Conservation (phyloP, 2,329 filamentous ascomycete genomes). For the Alternaria sp. region DNA sequence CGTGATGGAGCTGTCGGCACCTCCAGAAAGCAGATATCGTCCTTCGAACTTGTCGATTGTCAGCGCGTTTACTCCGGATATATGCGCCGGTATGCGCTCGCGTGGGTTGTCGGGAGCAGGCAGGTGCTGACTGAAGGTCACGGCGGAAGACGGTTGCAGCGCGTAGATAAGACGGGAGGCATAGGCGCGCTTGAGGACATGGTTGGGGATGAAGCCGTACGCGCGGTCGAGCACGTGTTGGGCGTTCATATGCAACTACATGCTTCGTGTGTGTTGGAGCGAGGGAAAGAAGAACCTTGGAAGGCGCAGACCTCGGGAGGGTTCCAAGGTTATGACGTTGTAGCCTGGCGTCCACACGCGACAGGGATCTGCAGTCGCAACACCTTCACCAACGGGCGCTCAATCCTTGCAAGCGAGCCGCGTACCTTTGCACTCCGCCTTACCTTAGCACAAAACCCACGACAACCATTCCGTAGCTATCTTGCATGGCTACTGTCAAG, state of each 20-base stretch:
- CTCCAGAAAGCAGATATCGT: slow-evolving; percentile 79
- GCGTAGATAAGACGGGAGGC: slow-evolving; percentile 70
- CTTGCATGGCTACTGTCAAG: neutral
- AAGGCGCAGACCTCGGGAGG: neutral
- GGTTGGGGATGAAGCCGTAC: slow-evolving; percentile 66
- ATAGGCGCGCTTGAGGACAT: slow-evolving; percentile 69
- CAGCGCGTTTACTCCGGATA: slow-evolving; percentile 78
- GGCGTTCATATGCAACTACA: slow-evolving; percentile 51
- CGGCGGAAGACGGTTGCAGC: slow-evolving; percentile 67
- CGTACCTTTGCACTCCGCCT: neutral
- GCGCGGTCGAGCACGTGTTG: slow-evolving; percentile 75
- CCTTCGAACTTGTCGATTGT: slow-evolving; percentile 84
- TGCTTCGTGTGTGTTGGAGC: slow-evolving; percentile 32
- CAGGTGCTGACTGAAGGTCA: slow-evolving; percentile 73
- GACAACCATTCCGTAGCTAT: slow-evolving; percentile 7
- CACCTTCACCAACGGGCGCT: slow-evolving; percentile 6
- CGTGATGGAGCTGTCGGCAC: slow-evolving; percentile 81
- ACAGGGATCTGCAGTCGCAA: slow-evolving; percentile 4
- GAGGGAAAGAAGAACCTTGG: neutral
- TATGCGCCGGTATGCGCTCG: slow-evolving; percentile 67
- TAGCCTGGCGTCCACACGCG: neutral
- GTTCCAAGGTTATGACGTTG: slow-evolving; percentile 24
- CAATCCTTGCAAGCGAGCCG: slow-evolving; percentile 7
- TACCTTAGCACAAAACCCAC: neutral
- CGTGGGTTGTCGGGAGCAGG: slow-evolving; percentile 43